These are phyloP conservation scores for Neltuma alba DNA, from an alignment of 306 rosid genomes.

Conservation along the genomic window DNA sequence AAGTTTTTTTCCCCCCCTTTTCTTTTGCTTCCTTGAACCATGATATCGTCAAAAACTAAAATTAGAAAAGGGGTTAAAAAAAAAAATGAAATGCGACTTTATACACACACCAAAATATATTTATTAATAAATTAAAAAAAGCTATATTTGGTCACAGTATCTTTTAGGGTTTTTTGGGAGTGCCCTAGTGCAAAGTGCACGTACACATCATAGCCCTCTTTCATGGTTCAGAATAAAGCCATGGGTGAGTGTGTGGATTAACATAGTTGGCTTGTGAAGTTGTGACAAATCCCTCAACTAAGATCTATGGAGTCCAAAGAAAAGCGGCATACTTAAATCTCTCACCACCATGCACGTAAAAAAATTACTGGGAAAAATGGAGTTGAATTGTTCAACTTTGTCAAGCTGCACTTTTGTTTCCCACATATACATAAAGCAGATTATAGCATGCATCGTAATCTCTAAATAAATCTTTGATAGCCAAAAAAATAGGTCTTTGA, in stretches of 20 bases:
- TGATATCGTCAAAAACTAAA: constrained; percentile 47
- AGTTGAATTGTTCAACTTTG: constrained; percentile 51
- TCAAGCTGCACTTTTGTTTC: constrained; percentile 45
- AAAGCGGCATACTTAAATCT: neutral
- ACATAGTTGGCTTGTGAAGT: constrained; percentile 6
- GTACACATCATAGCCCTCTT: constrained; percentile 17
- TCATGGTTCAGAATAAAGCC: constrained; percentile 6
- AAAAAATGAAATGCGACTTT: constrained; percentile 39
- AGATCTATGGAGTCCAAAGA: neutral
- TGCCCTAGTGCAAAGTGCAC: constrained; percentile 19
- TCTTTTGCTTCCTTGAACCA: constrained; percentile 47
- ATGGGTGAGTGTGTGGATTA: neutral
- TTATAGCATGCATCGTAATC: constrained; percentile 52
- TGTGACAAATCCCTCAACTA: neutral
- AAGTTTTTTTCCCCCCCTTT: constrained; percentile 34
- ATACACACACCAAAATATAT: constrained; percentile 9
- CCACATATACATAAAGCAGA: constrained; percentile 61
- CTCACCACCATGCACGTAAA: constrained; percentile 25
- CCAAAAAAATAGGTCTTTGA: constrained; percentile 46
- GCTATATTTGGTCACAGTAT: constrained; percentile 2
- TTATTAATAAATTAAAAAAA: neutral
- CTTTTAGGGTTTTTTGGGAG: constrained; percentile 30
- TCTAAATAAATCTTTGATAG: constrained; percentile 41
- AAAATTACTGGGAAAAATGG: neutral
- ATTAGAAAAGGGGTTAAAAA: constrained; percentile 34